Percentiles rank a stretch among this genome's conserved stretches.
Conservation (phyloP, 176 grass and related monocot species). For the Dactylis glomerata region DNA sequence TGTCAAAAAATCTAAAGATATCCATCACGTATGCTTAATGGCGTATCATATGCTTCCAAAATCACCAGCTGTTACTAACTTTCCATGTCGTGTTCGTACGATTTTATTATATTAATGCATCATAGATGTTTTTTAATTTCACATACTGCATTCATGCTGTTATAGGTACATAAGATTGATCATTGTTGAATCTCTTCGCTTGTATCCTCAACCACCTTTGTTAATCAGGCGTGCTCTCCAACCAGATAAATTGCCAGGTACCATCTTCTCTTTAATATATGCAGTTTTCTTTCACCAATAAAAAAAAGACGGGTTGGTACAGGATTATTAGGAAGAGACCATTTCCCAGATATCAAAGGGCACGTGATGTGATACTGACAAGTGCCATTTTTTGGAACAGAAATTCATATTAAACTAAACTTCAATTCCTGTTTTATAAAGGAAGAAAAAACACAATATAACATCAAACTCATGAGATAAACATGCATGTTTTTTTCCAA, state of each 20-base stretch:
- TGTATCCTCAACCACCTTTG: conserved; percentile 93
- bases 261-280: conserved; percentile 9
- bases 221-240: conserved; percentile 85
- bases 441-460: background rate
- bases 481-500: background rate
- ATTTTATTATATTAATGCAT: background rate
- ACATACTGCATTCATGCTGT: conserved; percentile 13
- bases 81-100: background rate
- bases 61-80: background rate
- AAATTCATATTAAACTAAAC: background rate
- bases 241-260: conserved; percentile 90
- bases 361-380: background rate
- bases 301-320: background rate
- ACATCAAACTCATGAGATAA: background rate
- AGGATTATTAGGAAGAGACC: background rate
- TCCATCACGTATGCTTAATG: background rate
- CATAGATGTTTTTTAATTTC: background rate
- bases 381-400: background rate
- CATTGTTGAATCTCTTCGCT: conserved; percentile 85
- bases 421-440: background rate
- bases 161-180: conserved; percentile 84
- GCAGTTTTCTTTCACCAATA: conserved; percentile 12
- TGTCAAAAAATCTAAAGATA: background rate
- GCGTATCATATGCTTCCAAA: conserved; percentile 1
- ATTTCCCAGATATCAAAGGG: background rate